Percentiles rank a stretch among this genome's conserved stretches.
These are phyloP conservation scores for Erigeron philadelphicus DNA, from an alignment of 140 eudicot species.

Conservation along the genomic window DNA sequence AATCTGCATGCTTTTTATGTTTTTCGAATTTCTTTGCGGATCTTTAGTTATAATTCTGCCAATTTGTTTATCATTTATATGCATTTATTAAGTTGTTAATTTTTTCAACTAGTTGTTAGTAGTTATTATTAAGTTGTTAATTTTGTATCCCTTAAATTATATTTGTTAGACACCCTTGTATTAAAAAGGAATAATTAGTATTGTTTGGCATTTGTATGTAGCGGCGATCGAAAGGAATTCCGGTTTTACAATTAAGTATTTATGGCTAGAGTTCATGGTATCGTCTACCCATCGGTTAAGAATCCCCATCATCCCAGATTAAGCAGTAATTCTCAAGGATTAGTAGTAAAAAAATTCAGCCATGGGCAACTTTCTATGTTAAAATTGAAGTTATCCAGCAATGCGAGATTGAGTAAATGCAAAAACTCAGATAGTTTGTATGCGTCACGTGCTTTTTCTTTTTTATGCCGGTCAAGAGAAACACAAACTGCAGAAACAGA, in stretches of 20 bases:
- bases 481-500: constrained; percentile 53
- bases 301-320: constrained; percentile 62
- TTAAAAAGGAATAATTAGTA: too few species aligned
- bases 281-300: constrained; percentile 48
- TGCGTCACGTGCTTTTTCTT: constrained; percentile 31
- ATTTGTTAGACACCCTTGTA: too few species aligned
- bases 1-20: too few species aligned
- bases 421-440: constrained; percentile 25
- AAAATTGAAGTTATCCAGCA: constrained; percentile 32
- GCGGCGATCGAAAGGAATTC: constrained; percentile 22
- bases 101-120: too few species aligned
- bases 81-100: too few species aligned
- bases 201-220: constrained; percentile 17
- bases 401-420: constrained; percentile 25
- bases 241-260: background rate
- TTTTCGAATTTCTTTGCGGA: too few species aligned
- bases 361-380: constrained; percentile 34
- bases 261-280: constrained; percentile 62
- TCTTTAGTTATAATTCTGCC: too few species aligned
- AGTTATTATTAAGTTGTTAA: too few species aligned
- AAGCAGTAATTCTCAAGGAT: constrained; percentile 32
- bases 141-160: too few species aligned
- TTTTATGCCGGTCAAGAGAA: constrained; percentile 57
- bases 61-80: too few species aligned
- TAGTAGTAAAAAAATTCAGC: constrained; percentile 32